Evolutionary conservation across 2,329 filamentous ascomycete genomes (phyloP), one percentile per base, ranked within the genome.

Genomic region (Canariomyces notabilis): DNA sequence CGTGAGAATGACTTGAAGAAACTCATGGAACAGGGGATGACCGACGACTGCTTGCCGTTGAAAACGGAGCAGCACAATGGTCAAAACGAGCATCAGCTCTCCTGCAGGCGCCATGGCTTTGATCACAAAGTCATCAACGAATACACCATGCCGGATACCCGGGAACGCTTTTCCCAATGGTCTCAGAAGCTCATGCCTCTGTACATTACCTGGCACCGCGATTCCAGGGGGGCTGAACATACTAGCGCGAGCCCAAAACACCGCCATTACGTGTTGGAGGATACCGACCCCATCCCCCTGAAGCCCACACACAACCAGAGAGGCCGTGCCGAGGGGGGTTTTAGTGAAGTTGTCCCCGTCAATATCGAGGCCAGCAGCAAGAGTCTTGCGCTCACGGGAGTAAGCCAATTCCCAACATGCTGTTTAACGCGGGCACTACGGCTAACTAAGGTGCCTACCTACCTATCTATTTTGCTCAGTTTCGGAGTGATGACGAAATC

Each of bases 21-120:
- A 16, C 29, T 33, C 7, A 37, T 46, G 12, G 33, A 26, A 1
- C 32, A 42, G 6, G 26, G 31, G 14, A 32, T 50, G 12, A 36
- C 19, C 16, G 47, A 50, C 20, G 37, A 42, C 23, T 50, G 48
- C 22, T 37, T 50, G 12, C 48, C 48, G 14, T n/a, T 50, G n/a
- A n/a, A n/a, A n/a, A n/a, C n/a, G n/a, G n/a, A n/a, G n/a, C n/a
- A n/a, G n/a, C n/a, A n/a, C n/a, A n/a, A n/a, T n/a, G n/a, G n/a
- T n/a, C n/a, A n/a, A n/a, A n/a, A n/a, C n/a, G n/a, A n/a, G n/a
- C n/a, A n/a, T n/a, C n/a, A n/a, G n/a, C n/a, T n/a, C n/a, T n/a
- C n/a, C n/a, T n/a, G n/a, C n/a, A n/a, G n/a, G n/a, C n/a, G n/a
- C n/a, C n/a, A n/a, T n/a, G n/a, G n/a, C n/a, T n/a, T n/a, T n/a